Base-by-base conservation (phyloP, 805 yeast genomes). In the Saturnispora dispora region DNA sequence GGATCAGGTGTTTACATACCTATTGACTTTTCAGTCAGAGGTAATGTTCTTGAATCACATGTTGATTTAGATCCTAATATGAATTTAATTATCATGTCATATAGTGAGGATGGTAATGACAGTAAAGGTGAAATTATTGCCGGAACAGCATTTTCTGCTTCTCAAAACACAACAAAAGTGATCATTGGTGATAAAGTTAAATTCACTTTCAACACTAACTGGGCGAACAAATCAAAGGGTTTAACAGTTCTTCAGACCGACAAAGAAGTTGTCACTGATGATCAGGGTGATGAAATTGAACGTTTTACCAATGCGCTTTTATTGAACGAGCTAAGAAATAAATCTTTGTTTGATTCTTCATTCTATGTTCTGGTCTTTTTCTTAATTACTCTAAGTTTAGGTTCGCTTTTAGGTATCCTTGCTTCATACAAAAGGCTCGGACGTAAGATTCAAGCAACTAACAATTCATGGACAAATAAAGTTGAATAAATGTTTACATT, bases 161-260 rank as follows among this genome's bases (percentile, higher is more conserved):
- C 85, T n/a, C 71, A 79, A 7, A 78, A 80, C 58, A 75, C 82
- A 4, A 74, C 83, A 2, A 72, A 85, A 53, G 73, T 76, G 37
- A 80, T 81, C 18, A 85, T 85, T 62, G 90, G 89, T 18, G 85
- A 82, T 58, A 64, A 68, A 27, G 67, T 85, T 51, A 74, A 83
- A 9, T 62, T 85, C 32, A 73, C 71, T 47, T 72, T 85, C 54
- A 78, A 82, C 27, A 75, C 78, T 18, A 71, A 78, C 52, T 85
- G 91, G 91, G 50, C 61, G 4, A 54, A 41, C 23, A 41, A 39
- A 17, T 37, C 41, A 13, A 39, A 28, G 18, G 49, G 49, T 27
- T 10, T 22, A 8, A 13, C 30, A 6, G 39, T 47, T 4, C n/a
- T 11, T 28, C 11, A 47, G 5, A 15, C 30, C 7, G 30, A 37